Evolutionary conservation across 805 yeast species (phyloP).

Genomic region (Metschnikowia kofuensis): DNA sequence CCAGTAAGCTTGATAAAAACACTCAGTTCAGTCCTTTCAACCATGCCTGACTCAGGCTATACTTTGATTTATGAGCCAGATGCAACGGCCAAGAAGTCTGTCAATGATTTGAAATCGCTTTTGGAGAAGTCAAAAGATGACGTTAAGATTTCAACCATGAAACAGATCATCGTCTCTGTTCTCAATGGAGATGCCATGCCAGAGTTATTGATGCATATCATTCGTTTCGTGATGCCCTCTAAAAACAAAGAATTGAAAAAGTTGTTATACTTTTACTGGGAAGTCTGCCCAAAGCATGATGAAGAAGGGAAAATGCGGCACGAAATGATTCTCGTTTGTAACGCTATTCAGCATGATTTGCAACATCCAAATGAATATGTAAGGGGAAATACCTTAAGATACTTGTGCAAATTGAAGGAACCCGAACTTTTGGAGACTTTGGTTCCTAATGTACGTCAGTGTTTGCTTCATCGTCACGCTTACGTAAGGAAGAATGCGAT

Average conservation of each 20-base stretch:
- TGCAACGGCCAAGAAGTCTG: constrained; percentile 58
- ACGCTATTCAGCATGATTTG: constrained; percentile 94
- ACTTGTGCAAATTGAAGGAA: constrained; percentile 85
- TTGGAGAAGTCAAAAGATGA: constrained; percentile 91
- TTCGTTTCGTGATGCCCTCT: constrained; percentile 96
- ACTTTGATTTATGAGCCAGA: constrained; percentile 80
- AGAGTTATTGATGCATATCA: constrained; percentile 91
- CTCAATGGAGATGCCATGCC: constrained; percentile 92
- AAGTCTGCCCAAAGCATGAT: constrained; percentile 90
- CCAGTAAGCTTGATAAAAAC: not conserved
- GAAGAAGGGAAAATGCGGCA: constrained; percentile 88
- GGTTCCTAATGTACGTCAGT: constrained; percentile 86
- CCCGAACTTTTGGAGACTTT: constrained; percentile 92
- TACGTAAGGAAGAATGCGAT: constrained; percentile 97
- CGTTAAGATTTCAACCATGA: constrained; percentile 86
- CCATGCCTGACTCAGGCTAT: constrained; percentile 48
- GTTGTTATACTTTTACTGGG: constrained; percentile 94
- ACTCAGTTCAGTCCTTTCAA: not conserved
- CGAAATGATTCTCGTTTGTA: constrained; percentile 98
- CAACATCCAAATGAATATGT: constrained; percentile 98
- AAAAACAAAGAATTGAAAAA: constrained; percentile 87
- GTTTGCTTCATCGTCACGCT: constrained; percentile 95
- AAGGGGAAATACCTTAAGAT: constrained; percentile 92
- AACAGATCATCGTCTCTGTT: constrained; percentile 77
- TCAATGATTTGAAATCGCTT: constrained; percentile 68